Evolutionary conservation across 495 filamentous ascomycete species (phyloP), one percentile per base, ranked within the genome.

Genomic region (Bacidia gigantensis): DNA sequence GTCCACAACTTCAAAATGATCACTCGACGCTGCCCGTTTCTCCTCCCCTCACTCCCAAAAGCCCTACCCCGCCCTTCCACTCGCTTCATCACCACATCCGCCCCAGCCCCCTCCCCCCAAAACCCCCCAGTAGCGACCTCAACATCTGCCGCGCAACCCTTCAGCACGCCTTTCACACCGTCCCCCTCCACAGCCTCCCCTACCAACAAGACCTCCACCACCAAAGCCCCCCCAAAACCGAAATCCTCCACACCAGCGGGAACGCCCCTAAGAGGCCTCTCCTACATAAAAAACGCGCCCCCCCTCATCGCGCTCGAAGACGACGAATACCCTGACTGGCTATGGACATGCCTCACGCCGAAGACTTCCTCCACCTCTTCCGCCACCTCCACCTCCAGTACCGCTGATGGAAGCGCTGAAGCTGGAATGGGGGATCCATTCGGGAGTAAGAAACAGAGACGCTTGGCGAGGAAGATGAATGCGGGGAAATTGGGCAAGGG

Each of bases 311-410:
- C 92, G 25, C 69, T 80, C 59, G 76, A 83, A 49, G 92, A 98
- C 64, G 68, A 76, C 26, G 89, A 87, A 50, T 98, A 98, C 69
- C 92, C 92, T 14, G 75, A 72, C 11, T 98, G 92, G 92, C 69
- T 98, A 49, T 98, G 92, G 92, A 67, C 62, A 0, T 76, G 89
- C 56, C 69, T 96, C 22, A 35, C 29, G 29, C 29, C 29, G 7
- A 35, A 35, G 14, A 5, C 7, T 14, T 5, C 29, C 7, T 35
- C 29, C n/a, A n/a, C n/a, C n/a, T 77, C 78, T 18, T 68, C 43
- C 74, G 62, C 62, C 54, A 5, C 65, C 20, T 77, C 78, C 17
- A 69, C 26, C 75, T 63, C 62, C 54, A n/a, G n/a, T n/a, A n/a
- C n/a, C n/a, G n/a, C n/a, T n/a, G n/a, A 9, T 65, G 58, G 57